These are phyloP conservation scores for Colletotrichum brevisporum DNA, from an alignment of 2,329 filamentous ascomycete species.

Conservation along the genomic window DNA sequence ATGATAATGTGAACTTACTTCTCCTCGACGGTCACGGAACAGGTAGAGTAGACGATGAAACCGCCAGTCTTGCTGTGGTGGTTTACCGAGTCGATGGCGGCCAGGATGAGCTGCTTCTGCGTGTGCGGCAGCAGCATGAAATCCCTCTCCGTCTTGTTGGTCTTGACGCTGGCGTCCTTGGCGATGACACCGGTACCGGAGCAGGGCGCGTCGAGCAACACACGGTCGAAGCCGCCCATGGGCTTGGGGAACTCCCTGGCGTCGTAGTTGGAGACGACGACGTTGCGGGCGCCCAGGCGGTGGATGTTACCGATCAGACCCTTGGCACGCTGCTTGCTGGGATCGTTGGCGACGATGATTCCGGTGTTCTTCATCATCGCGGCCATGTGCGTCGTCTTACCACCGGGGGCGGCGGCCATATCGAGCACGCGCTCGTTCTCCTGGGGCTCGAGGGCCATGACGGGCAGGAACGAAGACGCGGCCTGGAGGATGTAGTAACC, in stretches of 20 bases:
- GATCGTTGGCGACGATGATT: conserved; percentile 95
- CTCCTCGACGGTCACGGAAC: conserved; percentile 93
- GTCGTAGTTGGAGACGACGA: conserved; percentile 95
- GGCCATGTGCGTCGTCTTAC: conserved; percentile 97
- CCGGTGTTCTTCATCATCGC: conserved; percentile 98
- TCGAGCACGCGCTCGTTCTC: conserved; percentile 88
- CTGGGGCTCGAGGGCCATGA: conserved; percentile 96
- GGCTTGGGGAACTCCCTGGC: conserved; percentile 94
- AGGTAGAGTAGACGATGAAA: conserved; percentile 97
- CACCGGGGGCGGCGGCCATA: conserved; percentile 94
- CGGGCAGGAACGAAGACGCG: conserved; percentile 94
- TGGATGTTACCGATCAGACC: conserved; percentile 99
- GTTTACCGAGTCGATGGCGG: conserved; percentile 95
- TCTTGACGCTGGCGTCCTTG: conserved; percentile 97
- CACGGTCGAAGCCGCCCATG: conserved; percentile 95
- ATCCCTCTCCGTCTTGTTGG: conserved; percentile 96
- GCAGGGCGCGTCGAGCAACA: conserved; percentile 85
- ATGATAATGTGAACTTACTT: conserved; percentile 47
- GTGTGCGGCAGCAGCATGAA: conserved; percentile 93
- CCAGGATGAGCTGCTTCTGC: conserved; percentile 93
- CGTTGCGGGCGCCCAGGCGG: conserved; percentile 88
- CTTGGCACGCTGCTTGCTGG: conserved; percentile 92
- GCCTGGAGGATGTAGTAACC: conserved; percentile 99
- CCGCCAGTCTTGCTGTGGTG: conserved; percentile 93
- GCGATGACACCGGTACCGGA: conserved; percentile 91